Evolutionary conservation across 2,329 filamentous ascomycete genomes (phyloP).

Genomic region (Monilinia fructicola): DNA sequence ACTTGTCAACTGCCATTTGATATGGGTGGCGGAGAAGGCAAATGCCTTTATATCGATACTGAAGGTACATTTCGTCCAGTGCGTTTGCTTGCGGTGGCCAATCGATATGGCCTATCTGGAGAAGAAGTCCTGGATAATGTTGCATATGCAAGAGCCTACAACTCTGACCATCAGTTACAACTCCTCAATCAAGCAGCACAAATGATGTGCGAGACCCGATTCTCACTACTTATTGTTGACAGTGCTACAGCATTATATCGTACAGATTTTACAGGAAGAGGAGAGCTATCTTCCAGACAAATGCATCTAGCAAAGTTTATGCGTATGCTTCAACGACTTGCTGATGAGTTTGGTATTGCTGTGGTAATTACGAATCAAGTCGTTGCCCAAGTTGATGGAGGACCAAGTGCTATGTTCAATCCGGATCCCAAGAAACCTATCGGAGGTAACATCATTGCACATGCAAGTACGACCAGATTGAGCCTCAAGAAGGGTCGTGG

Average conservation of each 20-base stretch:
- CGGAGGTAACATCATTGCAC: conserved; percentile 97
- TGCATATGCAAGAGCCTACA: conserved; percentile 96
- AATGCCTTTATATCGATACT: conserved; percentile 97
- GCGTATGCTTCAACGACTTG: conserved; percentile 76
- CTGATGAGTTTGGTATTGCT: conserved; percentile 87
- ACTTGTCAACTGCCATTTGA: conserved; percentile 98
- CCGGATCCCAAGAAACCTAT: conserved; percentile 99
- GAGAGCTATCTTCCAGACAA: conserved; percentile 91
- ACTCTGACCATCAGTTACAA: conserved; percentile 95
- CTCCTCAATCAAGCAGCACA: conserved; percentile 90
- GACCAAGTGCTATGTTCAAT: conserved; percentile 97
- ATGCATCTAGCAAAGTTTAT: conserved; percentile 87
- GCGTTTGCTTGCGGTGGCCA: conserved; percentile 84
- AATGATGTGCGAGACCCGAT: conserved; percentile 99
- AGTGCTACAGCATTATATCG: conserved; percentile 93
- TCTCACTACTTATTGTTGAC: conserved; percentile 93
- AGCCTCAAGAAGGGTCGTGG: conserved; percentile 93
- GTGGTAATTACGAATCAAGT: conserved; percentile 99
- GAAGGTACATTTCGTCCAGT: conserved; percentile 97
- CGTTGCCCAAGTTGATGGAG: conserved; percentile 95
- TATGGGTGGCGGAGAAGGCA: conserved; percentile 97
- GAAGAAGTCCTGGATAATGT: conserved; percentile 99
- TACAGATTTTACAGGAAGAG: conserved; percentile 95
- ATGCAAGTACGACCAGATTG: conserved; percentile 91
- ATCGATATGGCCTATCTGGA: conserved; percentile 89